Evolutionary conservation across 768 basidiomycete species (phyloP).

Genomic region (Punctularia strigosozonata): DNA sequence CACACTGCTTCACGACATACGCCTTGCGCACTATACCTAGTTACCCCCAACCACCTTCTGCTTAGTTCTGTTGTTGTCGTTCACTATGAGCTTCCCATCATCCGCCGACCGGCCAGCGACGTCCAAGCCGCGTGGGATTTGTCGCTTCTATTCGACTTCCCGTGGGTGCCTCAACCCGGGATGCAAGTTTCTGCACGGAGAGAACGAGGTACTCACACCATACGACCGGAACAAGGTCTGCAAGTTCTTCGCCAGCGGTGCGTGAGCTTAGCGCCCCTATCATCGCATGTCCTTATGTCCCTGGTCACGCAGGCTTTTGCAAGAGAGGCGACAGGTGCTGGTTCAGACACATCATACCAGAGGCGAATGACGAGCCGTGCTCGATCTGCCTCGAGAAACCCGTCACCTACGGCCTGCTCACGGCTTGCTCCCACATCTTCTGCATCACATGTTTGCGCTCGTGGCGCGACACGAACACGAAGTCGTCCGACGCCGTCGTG

Average conservation of each 20-base stretch:
- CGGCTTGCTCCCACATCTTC: conserved; percentile 67
- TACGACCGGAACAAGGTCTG: conserved; percentile 66
- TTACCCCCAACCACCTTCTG: too few relatives aligned
- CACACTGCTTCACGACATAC: too few relatives aligned
- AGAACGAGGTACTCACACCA: conserved; percentile 40
- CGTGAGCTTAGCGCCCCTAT: conserved; percentile 4
- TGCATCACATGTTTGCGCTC: conserved; percentile 71
- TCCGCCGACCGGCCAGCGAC: conserved; percentile 40
- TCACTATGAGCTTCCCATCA: neutral
- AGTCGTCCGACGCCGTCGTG: conserved; percentile 34
- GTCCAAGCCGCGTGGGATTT: conserved; percentile 60
- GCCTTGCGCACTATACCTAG: too few relatives aligned
- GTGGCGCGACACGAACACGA: conserved; percentile 58
- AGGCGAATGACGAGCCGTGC: conserved; percentile 37
- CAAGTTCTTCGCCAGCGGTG: conserved; percentile 49
- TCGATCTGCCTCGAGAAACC: conserved; percentile 72
- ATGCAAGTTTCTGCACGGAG: conserved; percentile 73
- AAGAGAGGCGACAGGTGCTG: conserved; percentile 60
- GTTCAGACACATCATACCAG: conserved; percentile 47
- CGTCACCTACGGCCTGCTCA: conserved; percentile 55
- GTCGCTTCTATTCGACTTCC: conserved; percentile 49
- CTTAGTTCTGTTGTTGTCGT: too few relatives aligned
- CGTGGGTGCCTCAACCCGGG: conserved; percentile 57
- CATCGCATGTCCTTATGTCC: neutral
- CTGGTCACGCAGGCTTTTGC: conserved; percentile 45